These are phyloP conservation scores for Eucalyptus camaldulensis DNA, from an alignment of 345 rosid species.

Conservation along the genomic window DNA sequence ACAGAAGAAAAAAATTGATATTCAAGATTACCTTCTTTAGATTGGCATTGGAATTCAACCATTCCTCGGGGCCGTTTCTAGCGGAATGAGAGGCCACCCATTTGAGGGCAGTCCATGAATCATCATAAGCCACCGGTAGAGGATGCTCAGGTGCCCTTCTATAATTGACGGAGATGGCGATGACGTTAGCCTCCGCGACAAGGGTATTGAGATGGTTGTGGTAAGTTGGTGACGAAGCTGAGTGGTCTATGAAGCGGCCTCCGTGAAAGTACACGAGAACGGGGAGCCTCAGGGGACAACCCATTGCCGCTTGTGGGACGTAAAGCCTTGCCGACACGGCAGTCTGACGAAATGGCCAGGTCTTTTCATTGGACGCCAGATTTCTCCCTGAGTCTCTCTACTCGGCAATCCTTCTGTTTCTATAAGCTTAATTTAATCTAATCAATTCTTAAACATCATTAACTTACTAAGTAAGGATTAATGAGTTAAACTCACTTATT, in stretches of 20 bases:
- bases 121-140: conserved; percentile 20
- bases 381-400: conserved; percentile 16
- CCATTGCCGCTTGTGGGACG: not conserved
- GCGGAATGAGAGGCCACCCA: conserved; percentile 22
- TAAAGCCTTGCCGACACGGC: conserved; percentile 11
- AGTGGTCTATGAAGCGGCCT: conserved; percentile 12
- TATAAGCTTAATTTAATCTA: too few relatives aligned
- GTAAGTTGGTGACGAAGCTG: conserved; percentile 4
- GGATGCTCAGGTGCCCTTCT: conserved; percentile 27
- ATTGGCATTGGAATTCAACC: conserved; percentile 10
- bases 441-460: too few relatives aligned
- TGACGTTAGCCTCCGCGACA: conserved; percentile 1
- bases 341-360: not conserved
- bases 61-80: conserved; percentile 11
- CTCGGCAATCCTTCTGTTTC: conserved; percentile 7
- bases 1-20: not conserved
- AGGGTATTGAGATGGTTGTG: conserved; percentile 6
- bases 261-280: conserved; percentile 26
- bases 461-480: too few relatives aligned
- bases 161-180: conserved; percentile 19
- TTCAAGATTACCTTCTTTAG: not conserved
- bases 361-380: conserved; percentile 17
- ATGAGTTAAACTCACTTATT: too few relatives aligned
- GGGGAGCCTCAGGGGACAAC: conserved; percentile 9
- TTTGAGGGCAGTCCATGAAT: conserved; percentile 25